Evolutionary conservation across 495 filamentous ascomycete species (phyloP).

Genomic region (Peziza echinospora): DNA sequence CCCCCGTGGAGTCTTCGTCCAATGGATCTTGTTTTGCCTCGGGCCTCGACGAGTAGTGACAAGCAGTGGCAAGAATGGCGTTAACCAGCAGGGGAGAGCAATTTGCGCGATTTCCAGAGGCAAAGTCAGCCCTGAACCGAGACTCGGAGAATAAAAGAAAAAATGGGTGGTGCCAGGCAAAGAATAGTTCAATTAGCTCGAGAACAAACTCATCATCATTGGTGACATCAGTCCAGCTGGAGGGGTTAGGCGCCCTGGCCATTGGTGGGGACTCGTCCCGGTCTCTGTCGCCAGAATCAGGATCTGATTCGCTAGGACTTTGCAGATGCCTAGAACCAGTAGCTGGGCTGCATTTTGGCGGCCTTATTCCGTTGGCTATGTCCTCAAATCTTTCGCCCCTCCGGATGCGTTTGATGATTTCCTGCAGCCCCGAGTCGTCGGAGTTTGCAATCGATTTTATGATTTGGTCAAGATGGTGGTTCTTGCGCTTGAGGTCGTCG

Average conservation of each 20-base stretch:
- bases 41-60: conserved; percentile 46
- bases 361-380: neutral
- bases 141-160: conserved; percentile 50
- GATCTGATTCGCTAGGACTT: too few species aligned
- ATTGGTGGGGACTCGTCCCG: too few species aligned
- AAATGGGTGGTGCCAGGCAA: conserved; percentile 63
- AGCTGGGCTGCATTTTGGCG: neutral
- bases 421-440: neutral
- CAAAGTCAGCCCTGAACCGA: conserved; percentile 47
- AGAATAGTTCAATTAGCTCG: conserved; percentile 49
- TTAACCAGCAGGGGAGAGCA: conserved; percentile 58
- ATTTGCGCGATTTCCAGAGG: conserved; percentile 31
- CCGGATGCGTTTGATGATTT: neutral
- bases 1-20: conserved; percentile 43
- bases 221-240: conserved; percentile 40
- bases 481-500: conserved; percentile 3
- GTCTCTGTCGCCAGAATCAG: too few species aligned
- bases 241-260: too few species aligned
- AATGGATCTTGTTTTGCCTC: conserved; percentile 37
- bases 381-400: neutral
- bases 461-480: neutral
- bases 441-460: neutral
- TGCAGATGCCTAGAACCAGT: too few species aligned
- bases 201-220: conserved; percentile 33
- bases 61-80: conserved; percentile 48